Base-by-base conservation (phyloP, 2,329 filamentous ascomycete genomes). In the Talaromyces atroroseus region DNA sequence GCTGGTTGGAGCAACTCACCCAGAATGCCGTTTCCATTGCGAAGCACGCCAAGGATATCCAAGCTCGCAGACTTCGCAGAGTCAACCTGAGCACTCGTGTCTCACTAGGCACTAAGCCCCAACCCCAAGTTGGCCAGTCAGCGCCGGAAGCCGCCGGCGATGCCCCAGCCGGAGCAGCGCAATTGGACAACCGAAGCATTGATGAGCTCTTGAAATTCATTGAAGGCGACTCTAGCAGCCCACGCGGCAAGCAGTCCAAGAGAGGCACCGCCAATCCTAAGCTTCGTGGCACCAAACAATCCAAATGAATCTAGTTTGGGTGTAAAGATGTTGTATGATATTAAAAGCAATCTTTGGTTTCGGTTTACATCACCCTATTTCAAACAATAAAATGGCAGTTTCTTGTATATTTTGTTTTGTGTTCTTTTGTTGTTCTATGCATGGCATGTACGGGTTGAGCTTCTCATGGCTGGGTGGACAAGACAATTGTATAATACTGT, bases 171-270 rank as follows among this genome's bases (percentile, higher is more conserved):
- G 61, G 71, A 65, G 61, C 74, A 71, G 72, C 71, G 36, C 68
- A 67, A 24, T 76, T 91, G 49, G 90, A 95, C 69, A 84, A 87
- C 55, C 82, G 91, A 65, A 96, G 86, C 75, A 91, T 99, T 61
- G 92, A 97, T 65, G 92, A 99, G 71, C 78, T 99, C 42, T 80
- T 99, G 69, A 90, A 88, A 73, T 97, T 92, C 74, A 97, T 99
- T 64, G 94, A 97, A 73, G 92, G 92, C 29, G 71, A 78, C 32
- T 59, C 72, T 24, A 68, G 66, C 59, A 66, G 67, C 56, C 71
- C 69, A 14, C 70, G 69, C 46, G 66, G 71, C 32, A 74, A 74
- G 63, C 75, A 76, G 65, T 74, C 75, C 64, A 76, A 77, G 69
- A 70, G 72, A 54, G 68, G 70, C 58, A 67, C 73, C 16, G 64